Conservation (phyloP, 1,284 basidiomycete genomes). For the Limonomyces culmigenus region DNA sequence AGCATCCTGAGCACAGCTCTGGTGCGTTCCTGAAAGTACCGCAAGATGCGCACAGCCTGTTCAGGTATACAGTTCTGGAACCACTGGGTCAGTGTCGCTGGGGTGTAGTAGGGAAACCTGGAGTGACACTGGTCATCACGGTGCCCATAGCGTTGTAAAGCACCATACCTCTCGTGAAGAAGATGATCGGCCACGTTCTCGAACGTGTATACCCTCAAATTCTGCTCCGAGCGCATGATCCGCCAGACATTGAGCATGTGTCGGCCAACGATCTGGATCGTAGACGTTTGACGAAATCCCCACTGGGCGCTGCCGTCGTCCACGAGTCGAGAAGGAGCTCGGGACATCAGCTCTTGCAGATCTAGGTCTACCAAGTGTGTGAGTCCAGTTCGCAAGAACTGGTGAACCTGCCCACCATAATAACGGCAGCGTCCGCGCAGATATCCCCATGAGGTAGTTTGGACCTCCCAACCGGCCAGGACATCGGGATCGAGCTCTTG, state of each 20-base stretch:
- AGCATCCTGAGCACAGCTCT: slow-evolving; percentile 62
- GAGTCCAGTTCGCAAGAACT: slow-evolving; percentile 2
- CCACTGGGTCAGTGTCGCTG: slow-evolving; percentile 57
- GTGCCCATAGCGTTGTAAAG: not conserved
- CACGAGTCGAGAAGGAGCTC: slow-evolving; percentile 32
- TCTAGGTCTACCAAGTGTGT: slow-evolving; percentile 37
- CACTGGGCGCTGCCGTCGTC: slow-evolving; percentile 43
- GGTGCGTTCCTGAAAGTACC: slow-evolving; percentile 48
- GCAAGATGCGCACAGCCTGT: slow-evolving; percentile 37
- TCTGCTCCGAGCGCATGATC: slow-evolving; percentile 77
- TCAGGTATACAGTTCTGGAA: slow-evolving; percentile 41
- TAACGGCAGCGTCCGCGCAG: slow-evolving; percentile 49
- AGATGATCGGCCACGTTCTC: slow-evolving; percentile 83
- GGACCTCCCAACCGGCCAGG: slow-evolving; percentile 84
- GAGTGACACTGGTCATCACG: not conserved
- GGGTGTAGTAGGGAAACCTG: slow-evolving; percentile 67
- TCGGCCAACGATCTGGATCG: slow-evolving; percentile 73
- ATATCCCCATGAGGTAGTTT: slow-evolving; percentile 85
- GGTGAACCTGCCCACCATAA: slow-evolving; percentile 30
- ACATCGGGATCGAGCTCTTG: slow-evolving; percentile 81
- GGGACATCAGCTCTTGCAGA: slow-evolving; percentile 47
- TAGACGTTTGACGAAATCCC: slow-evolving; percentile 62
- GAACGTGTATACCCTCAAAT: slow-evolving; percentile 70
- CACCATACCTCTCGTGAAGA: slow-evolving; percentile 45
- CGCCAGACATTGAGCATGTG: slow-evolving; percentile 91